phyloP scores from a whole-genome alignment of 2,329 filamentous ascomycete species.

The Exophiala xenobiotica region DNA sequence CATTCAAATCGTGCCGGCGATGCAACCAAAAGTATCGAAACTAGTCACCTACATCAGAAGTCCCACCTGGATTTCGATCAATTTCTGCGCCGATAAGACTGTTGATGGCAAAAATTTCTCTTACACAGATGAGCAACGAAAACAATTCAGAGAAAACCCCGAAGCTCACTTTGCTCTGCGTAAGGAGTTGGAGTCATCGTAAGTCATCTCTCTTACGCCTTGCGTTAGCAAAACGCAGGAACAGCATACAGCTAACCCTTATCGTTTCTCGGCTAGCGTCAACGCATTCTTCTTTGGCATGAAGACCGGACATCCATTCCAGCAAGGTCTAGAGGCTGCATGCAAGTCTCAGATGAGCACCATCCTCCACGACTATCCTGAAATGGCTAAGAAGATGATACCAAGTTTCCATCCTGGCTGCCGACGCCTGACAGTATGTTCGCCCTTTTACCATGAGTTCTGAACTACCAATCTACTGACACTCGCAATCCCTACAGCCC shows the following conservation, averaged over 20 bases:
- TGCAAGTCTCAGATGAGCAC: neutral
- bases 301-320: no score
- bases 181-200: constrained; percentile 33
- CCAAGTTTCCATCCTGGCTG: constrained; percentile 26
- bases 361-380: neutral
- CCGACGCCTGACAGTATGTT: constrained; percentile 25
- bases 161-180: constrained; percentile 32
- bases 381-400: constrained; percentile 13
- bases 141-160: constrained; percentile 16
- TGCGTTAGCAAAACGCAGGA: neutral
- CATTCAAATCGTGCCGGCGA: constrained; percentile 47
- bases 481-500: no score
- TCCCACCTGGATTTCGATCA: constrained; percentile 16
- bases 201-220: constrained; percentile 4
- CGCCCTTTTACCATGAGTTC: no score
- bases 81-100: constrained; percentile 6
- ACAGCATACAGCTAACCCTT: no score
- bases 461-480: no score
- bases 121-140: constrained; percentile 28
- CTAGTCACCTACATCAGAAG: constrained; percentile 5
- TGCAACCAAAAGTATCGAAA: constrained; percentile 42
- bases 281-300: constrained; percentile 5
- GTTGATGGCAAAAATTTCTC: constrained; percentile 46
- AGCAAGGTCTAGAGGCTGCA: neutral
- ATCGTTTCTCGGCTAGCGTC: neutral